Conservation (phyloP, 768 basidiomycete species). For the Suillus brevipes region DNA sequence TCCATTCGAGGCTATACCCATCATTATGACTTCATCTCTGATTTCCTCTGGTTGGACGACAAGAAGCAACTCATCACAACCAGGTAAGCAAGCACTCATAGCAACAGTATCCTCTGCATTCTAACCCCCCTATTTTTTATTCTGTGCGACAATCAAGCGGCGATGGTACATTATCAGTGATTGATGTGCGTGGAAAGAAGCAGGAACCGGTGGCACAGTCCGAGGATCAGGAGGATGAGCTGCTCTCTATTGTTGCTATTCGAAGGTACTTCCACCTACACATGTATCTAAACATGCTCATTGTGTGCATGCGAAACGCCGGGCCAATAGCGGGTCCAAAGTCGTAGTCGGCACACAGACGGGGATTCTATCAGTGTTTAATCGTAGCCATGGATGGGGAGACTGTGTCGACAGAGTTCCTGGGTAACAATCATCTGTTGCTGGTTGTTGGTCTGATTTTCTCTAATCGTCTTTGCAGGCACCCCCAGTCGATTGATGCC, state of each 20-base stretch:
- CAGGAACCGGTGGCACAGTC: conserved; percentile 78
- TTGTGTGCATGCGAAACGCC: not conserved
- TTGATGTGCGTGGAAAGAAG: conserved; percentile 86
- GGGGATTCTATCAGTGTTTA: conserved; percentile 89
- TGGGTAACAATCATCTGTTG: conserved; percentile 52
- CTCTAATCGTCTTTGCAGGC: conserved; percentile 47
- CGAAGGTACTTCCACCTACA: conserved; percentile 57
- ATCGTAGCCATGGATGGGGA: conserved; percentile 82
- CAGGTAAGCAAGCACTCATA: conserved; percentile 52
- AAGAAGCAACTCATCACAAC: conserved; percentile 85
- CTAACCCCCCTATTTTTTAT: conserved; percentile 1
- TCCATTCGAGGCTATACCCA: conserved; percentile 71
- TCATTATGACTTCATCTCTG: conserved; percentile 93
- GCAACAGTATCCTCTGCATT: not conserved
- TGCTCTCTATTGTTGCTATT: conserved; percentile 83
- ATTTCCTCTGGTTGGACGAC: conserved; percentile 83
- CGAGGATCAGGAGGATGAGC: conserved; percentile 95
- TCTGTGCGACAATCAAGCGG: conserved; percentile 51
- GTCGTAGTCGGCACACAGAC: conserved; percentile 86
- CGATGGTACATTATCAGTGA: conserved; percentile 90
- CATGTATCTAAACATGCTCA: not conserved
- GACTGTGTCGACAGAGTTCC: conserved; percentile 91
- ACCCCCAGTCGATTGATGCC: conserved; percentile 89
- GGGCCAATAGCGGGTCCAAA: conserved; percentile 61
- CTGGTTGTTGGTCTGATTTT: not conserved